phyloP scores from a whole-genome alignment of 2,329 filamentous ascomycete genomes.

The Neonectria magnoliae region DNA sequence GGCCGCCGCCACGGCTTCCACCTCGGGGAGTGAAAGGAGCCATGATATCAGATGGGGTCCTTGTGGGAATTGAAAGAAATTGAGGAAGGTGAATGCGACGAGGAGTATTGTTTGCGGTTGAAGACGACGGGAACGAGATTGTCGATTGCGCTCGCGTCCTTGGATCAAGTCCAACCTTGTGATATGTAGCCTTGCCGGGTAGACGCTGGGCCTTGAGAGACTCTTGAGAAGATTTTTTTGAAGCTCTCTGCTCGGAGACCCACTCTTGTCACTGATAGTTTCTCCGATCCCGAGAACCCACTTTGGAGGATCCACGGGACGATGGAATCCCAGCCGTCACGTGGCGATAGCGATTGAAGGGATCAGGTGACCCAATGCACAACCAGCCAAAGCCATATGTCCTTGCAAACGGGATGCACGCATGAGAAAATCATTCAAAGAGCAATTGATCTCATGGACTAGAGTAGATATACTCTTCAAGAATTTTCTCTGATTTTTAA shows the following conservation, averaged over 20 bases:
- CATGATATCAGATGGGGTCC: conserved; percentile 42
- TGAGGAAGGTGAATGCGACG: conserved; percentile 34
- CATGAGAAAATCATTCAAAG: neutral
- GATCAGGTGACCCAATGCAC: conserved; percentile 39
- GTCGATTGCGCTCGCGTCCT: conserved; percentile 40
- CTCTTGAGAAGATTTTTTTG: conserved; percentile 51
- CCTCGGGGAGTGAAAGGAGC: conserved; percentile 47
- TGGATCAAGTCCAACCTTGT: conserved; percentile 45
- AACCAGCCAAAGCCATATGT: conserved; percentile 9
- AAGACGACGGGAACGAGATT: conserved; percentile 31
- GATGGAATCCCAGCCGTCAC: conserved; percentile 29
- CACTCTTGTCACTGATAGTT: conserved; percentile 36
- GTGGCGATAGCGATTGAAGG: conserved; percentile 24
- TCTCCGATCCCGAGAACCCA: conserved; percentile 38
- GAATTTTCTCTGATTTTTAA: conserved; percentile 16
- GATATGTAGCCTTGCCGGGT: conserved; percentile 44
- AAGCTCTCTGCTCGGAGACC: conserved; percentile 46
- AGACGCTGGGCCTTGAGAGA: conserved; percentile 40
- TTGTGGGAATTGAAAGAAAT: conserved; percentile 37
- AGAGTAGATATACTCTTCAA: neutral
- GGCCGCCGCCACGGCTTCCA: conserved; percentile 41
- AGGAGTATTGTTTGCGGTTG: conserved; percentile 28
- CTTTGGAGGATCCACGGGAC: conserved; percentile 25
- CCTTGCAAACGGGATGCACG: neutral
- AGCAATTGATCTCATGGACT: too few species aligned